Base-by-base conservation (phyloP, 352 stramenopile genomes). In the Globisporangium alternatum region DNA sequence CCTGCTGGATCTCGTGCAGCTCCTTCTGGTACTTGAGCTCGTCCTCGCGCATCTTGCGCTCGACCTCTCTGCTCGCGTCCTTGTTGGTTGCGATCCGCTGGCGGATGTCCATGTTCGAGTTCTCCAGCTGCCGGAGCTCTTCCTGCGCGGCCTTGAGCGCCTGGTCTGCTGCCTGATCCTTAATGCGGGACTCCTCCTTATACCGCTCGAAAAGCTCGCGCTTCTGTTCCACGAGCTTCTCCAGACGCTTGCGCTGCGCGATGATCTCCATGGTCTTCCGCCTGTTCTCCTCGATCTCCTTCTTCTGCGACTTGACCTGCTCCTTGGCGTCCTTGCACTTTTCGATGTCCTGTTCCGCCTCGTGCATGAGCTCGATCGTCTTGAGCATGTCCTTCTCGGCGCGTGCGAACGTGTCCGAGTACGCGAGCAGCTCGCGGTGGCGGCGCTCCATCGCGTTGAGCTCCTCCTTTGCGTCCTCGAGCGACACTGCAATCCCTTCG, bases 401-500 rank as follows among this genome's bases (percentile, higher is more conserved):
- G 53, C 79, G 74, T 57, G 81, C 70, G 45, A 93, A 91, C 54
- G 82, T 86, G 43, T 88, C 81, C 25, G 85, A 75, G 68, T 86
- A 83, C 61, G 68, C 74, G 5, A 87, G 61, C 17, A 93, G 72
- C 22, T 87, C 81, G 15, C 68, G 73, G 33, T 81, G 66, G 19
- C 81, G 78, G 30, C 83, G 79, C 62, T 95, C 83, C 60, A 93
- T 80, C n/a, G 71, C 75, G 41, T 73, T 68, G 41, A 93, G 62
- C 47, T 90, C 75, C 31, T 88, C 75, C 54, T 88, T 95, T 22
- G 83, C 85, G 15, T 81, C 77, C 17, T 91, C 83, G 5, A 98
- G 65, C 47, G 85, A 68, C 9, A 76, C 55, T 5, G 72, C 81
- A 53, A 93, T 89, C 17, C 49, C 35, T 19, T 67, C 66, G 12